Evolutionary conservation across 345 rosid species (phyloP).

Genomic region (Alliaria petiolata): DNA sequence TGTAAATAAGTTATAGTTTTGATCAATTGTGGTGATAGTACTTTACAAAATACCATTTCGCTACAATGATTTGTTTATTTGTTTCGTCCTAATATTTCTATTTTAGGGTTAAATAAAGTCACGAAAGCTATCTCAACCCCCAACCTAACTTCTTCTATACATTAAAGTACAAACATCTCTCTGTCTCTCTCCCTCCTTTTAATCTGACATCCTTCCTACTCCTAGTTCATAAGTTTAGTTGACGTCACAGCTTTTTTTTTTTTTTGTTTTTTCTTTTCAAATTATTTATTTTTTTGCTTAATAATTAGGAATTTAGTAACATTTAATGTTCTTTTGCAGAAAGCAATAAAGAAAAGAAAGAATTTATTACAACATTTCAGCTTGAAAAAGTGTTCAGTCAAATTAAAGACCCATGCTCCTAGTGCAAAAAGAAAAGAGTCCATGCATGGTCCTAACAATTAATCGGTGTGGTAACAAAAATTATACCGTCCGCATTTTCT

Average conservation of each 20-base stretch:
- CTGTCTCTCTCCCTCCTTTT: background rate
- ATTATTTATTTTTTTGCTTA: background rate
- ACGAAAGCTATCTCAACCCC: conserved; percentile 23
- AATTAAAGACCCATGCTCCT: conserved; percentile 4
- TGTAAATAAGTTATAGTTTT: background rate
- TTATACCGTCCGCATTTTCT: background rate
- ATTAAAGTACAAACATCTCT: background rate
- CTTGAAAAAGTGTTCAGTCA: conserved; percentile 7
- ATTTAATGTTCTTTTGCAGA: background rate
- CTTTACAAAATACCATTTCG: background rate
- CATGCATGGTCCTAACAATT: background rate
- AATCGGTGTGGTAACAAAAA: no score
- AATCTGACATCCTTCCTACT: conserved; percentile 23
- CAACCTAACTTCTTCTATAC: conserved; percentile 20
- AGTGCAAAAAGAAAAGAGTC: background rate
- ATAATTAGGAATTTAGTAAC: background rate
- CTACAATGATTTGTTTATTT: background rate
- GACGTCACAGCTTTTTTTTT: conserved; percentile 15
- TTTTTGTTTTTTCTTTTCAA: background rate
- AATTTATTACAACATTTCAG: background rate
- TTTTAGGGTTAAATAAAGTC: conserved; percentile 6
- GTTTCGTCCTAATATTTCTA: background rate
- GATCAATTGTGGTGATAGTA: background rate
- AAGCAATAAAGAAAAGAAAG: conserved; percentile 12
- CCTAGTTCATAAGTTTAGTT: conserved; percentile 15